phyloP scores from a whole-genome alignment of 2,329 filamentous ascomycete genomes.

The Neofusicoccum cordaticola region DNA sequence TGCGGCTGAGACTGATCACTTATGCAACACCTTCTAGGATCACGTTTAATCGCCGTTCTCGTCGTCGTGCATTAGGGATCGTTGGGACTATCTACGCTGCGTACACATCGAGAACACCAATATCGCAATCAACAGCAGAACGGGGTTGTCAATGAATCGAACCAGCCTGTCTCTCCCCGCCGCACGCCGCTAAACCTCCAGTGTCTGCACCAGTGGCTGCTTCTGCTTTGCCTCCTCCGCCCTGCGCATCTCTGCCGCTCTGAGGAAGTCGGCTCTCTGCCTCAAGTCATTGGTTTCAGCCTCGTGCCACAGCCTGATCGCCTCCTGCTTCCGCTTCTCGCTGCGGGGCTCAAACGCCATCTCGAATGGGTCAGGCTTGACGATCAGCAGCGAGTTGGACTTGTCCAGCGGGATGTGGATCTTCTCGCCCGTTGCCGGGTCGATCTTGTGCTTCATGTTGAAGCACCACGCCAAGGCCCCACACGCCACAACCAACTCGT shows the following conservation, averaged over 20 bases:
- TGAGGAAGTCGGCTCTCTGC: constrained; percentile 36
- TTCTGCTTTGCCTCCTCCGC: neutral
- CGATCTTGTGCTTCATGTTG: constrained; percentile 49
- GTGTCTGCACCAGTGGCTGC: neutral
- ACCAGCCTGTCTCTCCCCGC: neutral
- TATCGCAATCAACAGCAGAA: neutral
- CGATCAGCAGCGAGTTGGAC: constrained; percentile 56
- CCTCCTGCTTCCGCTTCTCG: constrained; percentile 33
- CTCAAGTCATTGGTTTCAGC: constrained; percentile 36
- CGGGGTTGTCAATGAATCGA: neutral
- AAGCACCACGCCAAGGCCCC: constrained; percentile 49
- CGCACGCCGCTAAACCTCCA: neutral
- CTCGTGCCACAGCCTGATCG: constrained; percentile 32
- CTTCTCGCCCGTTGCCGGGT: constrained; percentile 40
- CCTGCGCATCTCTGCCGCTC: constrained; percentile 18
- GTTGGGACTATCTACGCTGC: neutral
- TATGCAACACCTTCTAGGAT: neutral
- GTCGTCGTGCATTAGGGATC: neutral
- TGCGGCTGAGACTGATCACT: neutral
- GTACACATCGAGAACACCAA: neutral
- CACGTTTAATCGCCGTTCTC: too few relatives aligned
- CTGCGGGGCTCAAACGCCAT: constrained; percentile 55
- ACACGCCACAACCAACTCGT: constrained; percentile 51
- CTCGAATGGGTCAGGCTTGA: constrained; percentile 56
- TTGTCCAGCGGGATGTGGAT: constrained; percentile 48